Evolutionary conservation across 2,329 filamentous ascomycete species (phyloP), one percentile per base, ranked within the genome.

Genomic region (Apiospora malaysiana): DNA sequence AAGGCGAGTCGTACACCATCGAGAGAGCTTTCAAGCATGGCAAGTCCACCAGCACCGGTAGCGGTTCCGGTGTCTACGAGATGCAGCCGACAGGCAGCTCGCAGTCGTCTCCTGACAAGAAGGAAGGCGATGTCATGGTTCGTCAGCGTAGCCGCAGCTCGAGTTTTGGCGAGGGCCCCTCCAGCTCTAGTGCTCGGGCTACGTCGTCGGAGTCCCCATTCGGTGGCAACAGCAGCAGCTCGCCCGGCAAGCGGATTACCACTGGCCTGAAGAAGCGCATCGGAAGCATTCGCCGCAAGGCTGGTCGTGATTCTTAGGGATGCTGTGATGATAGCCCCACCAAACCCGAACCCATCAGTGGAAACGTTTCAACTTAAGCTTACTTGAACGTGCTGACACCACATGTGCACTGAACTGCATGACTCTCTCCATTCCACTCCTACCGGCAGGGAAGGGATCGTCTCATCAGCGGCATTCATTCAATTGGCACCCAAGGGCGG

Each of bases 1-100:
- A 96, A 81, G 92, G 92, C 63, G 93, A 95, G 78, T 90, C 88
- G 2, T 96, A 88, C 82, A 89, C 90, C 9, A 86, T 92, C 45
- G 93, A 95, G 76, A 88, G 88, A 73, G 88, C 89, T 0, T 82
- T 91, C 27, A 93, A 92, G 79, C 86, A 88, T 37, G 86, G 89
- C 78, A 88, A 87, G 77, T 75, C 75, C 32, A n/a, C 43, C 18
- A 25, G 43, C 7, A 18, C 23, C 14, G 45, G 47, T 18, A 51
- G 71, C 18, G 77, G 80, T 25, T 73, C 77, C 21, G 77, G 79
- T 47, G 82, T 79, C 10, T 87, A 85, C 73, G 88, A 90, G 77
- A 85, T 90, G 83, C 83, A 74, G 70, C 75, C 70, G 51, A 42
- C 69, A 51, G 45, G 69, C 9, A 76, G 76, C 23, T 72, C 72